Evolutionary conservation across 306 rosid genomes (phyloP), one percentile per base, ranked within the genome.

Genomic region (Dryas drummondii): DNA sequence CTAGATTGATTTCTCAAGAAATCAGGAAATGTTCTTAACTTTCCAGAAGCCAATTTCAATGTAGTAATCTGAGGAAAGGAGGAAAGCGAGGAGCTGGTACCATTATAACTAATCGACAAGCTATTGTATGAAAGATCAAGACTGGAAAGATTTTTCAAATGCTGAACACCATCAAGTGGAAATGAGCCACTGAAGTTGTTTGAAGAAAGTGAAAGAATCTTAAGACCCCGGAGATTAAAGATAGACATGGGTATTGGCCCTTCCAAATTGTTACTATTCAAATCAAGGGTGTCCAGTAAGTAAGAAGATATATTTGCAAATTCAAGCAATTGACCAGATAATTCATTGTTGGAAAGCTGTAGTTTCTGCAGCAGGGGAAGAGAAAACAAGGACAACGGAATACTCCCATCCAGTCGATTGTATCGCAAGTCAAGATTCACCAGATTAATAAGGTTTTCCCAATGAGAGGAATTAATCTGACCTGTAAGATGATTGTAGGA

Each of bases 201-300:
- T 2, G 48, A 84, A 57, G 78, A 72, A 4, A 88, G 68, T 1
- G 0, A 0, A 19, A 84, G 86, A 8, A 1, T 19, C 22, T 19
- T 19, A 0, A 86, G 89, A 2, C 70, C 47, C 1, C 0, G 46
- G 2, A 89, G 71, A 37, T 61, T 1, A 42, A 70, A 84, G 52
- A 82, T 15, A 5, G 70, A 74, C n/a, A 1, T 0, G 0, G 87
- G 89, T 69, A 87, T 53, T 0, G 79, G 61, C 11, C 97, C 91
- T 17, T 78, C 81, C 69, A 91, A 65, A 4, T 55, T 55, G 46
- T 91, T 91, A 56, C 14, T 71, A 1, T 83, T 71, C 50, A 91
- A 80, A 78, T 83, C 84, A 5, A 88, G 81, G 10, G 15, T 68
- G 15, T 81, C 16, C 46, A 80, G 53, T 0, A 5, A 16, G 27